Evolutionary conservation across 1,284 basidiomycete species (phyloP).

Genomic region (Baeospora myosura): DNA sequence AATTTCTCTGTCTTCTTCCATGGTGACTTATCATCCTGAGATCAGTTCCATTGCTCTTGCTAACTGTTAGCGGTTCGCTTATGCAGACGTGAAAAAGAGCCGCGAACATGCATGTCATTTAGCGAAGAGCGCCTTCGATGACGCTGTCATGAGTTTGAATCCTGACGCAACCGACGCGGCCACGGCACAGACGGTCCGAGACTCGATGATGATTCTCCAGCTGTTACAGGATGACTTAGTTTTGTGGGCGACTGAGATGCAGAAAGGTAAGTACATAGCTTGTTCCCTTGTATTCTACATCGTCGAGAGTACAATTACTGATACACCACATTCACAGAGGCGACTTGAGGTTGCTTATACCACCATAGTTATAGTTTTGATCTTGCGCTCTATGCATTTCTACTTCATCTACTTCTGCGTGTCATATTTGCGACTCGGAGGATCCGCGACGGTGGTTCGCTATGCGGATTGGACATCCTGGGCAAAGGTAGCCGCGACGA

Average conservation of each 20-base stretch:
- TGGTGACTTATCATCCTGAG: constrained; percentile 26
- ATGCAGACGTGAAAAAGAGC: constrained; percentile 73
- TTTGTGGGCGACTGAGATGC: constrained; percentile 56
- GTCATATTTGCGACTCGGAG: no score
- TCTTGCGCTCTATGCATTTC: not conserved
- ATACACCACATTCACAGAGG: no score
- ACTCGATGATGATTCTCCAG: constrained; percentile 61
- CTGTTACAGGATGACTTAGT: constrained; percentile 58
- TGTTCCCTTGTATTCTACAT: no score
- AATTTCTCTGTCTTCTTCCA: constrained; percentile 98
- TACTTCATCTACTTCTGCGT: no score
- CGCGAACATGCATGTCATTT: constrained; percentile 90
- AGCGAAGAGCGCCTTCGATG: constrained; percentile 69
- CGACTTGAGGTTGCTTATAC: no score
- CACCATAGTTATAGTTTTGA: no score
- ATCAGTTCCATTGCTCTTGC: not conserved
- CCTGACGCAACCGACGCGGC: no score
- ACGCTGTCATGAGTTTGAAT: constrained; percentile 47
- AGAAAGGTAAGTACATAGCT: constrained; percentile 26
- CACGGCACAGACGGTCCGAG: constrained; percentile 38
- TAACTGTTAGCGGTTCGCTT: not conserved
- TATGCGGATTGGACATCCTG: constrained; percentile 28
- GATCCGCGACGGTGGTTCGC: no score
- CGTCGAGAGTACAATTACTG: no score
- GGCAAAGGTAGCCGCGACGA: constrained; percentile 84